Percentiles rank a stretch among this genome's conserved stretches.
These are phyloP conservation scores for Claviceps africana DNA, from an alignment of 2,329 filamentous ascomycete species.

Conservation along the genomic window DNA sequence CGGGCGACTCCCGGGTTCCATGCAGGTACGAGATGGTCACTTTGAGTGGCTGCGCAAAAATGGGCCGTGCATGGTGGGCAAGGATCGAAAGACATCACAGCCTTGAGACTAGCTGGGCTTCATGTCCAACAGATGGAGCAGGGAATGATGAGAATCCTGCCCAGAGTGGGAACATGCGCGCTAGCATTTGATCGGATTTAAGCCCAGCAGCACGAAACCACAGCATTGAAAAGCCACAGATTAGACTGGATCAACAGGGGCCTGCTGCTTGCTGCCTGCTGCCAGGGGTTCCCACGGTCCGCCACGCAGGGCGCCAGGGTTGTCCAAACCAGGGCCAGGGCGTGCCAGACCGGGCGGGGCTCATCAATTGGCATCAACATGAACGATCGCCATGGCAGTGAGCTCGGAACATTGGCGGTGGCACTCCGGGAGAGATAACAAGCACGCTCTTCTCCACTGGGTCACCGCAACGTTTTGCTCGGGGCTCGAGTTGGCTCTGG, in stretches of 20 bases:
- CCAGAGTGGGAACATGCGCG: background rate
- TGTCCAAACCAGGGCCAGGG: too few species aligned
- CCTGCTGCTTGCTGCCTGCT: background rate
- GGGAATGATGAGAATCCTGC: background rate
- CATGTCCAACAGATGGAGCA: background rate
- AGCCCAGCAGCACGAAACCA: too few species aligned
- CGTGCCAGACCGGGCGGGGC: too few species aligned
- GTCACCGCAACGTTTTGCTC: too few species aligned
- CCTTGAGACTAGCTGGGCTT: background rate
- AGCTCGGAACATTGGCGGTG: too few species aligned
- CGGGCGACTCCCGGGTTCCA: background rate
- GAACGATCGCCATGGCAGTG: too few species aligned
- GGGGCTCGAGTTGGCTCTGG: background rate
- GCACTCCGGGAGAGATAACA: background rate
- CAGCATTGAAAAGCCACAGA: too few species aligned
- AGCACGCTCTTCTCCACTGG: too few species aligned
- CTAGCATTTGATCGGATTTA: background rate
- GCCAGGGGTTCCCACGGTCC: background rate
- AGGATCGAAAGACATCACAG: background rate
- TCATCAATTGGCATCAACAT: too few species aligned
- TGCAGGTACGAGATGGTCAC: constrained; percentile 7
- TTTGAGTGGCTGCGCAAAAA: background rate
- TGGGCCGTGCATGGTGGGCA: background rate
- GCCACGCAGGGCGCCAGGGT: too few species aligned
- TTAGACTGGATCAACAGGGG: too few species aligned